Evolutionary conservation across 176 grass and related monocot species (phyloP).

Genomic region (Hsuehochloa calcarea): DNA sequence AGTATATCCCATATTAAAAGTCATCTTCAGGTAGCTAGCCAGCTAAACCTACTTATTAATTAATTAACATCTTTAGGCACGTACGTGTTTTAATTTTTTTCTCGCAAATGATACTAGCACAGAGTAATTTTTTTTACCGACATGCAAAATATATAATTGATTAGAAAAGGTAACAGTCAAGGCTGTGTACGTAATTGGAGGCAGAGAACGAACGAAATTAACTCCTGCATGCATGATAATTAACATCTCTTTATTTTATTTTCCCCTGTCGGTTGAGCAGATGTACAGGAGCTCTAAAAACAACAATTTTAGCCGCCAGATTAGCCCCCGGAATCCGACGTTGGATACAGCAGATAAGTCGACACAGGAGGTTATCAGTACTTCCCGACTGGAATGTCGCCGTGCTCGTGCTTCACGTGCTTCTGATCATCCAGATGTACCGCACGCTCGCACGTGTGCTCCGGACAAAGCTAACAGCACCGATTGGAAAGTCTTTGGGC

Average conservation of each 20-base stretch:
- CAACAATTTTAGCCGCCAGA: background rate
- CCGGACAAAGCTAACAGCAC: background rate
- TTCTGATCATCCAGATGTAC: background rate
- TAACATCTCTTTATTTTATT: background rate
- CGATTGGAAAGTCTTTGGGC: slow-evolving; percentile 17
- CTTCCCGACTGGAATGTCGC: background rate
- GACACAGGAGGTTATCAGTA: background rate
- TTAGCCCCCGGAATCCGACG: background rate
- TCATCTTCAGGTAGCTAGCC: slow-evolving; percentile 74
- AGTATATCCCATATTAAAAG: slow-evolving; percentile 95
- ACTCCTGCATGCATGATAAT: background rate
- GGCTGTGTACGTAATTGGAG: too few species aligned
- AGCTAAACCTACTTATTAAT: background rate
- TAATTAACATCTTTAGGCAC: background rate
- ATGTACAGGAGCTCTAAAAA: background rate
- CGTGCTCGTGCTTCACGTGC: background rate
- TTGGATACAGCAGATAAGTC: background rate
- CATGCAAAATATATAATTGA: too few species aligned
- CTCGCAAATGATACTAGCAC: background rate
- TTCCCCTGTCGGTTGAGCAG: background rate
- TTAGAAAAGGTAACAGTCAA: too few species aligned
- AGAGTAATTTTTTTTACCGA: too few species aligned
- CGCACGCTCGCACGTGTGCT: background rate
- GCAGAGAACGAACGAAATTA: too few species aligned
- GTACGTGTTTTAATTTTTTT: background rate